These are phyloP conservation scores for Platanthera guangdongensis DNA, from an alignment of 106 monocot genomes.

Conservation along the genomic window DNA sequence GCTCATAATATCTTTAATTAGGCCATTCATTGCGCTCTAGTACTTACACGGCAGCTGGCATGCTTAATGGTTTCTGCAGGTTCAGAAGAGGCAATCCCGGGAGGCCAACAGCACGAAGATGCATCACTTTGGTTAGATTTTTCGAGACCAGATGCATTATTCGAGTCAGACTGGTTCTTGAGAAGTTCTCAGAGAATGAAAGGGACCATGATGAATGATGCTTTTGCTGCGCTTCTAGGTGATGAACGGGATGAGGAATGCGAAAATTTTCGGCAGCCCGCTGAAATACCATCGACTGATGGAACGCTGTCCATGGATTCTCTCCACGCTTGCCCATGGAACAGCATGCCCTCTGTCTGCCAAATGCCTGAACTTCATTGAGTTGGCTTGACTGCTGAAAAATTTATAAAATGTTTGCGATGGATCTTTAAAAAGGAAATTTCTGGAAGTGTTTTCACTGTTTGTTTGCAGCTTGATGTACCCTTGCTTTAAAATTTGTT, in stretches of 20 bases:
- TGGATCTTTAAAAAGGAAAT: not conserved
- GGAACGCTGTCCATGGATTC: not conserved
- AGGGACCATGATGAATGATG: not conserved
- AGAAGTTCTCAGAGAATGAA: not conserved
- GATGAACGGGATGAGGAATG: not conserved
- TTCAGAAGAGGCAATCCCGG: not conserved
- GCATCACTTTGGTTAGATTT: not conserved
- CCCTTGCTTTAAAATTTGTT: too few species aligned
- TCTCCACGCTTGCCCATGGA: not conserved
- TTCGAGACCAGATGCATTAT: not conserved
- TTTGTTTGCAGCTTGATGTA: too few species aligned
- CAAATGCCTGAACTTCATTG: not conserved
- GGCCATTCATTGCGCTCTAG: not conserved
- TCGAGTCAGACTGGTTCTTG: not conserved
- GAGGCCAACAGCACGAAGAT: not conserved
- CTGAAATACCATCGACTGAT: too few species aligned
- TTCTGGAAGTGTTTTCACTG: not conserved
- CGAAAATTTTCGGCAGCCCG: too few species aligned
- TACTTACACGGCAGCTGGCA: not conserved
- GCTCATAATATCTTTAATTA: not conserved
- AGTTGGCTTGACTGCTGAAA: not conserved
- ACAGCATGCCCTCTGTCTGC: not conserved
- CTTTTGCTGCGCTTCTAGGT: not conserved
- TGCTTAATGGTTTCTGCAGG: not conserved
- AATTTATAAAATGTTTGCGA: not conserved